Percentiles rank a stretch among this genome's conserved stretches.
phyloP scores from a whole-genome alignment of 768 basidiomycete species.

The Fomitopsis serialis region DNA sequence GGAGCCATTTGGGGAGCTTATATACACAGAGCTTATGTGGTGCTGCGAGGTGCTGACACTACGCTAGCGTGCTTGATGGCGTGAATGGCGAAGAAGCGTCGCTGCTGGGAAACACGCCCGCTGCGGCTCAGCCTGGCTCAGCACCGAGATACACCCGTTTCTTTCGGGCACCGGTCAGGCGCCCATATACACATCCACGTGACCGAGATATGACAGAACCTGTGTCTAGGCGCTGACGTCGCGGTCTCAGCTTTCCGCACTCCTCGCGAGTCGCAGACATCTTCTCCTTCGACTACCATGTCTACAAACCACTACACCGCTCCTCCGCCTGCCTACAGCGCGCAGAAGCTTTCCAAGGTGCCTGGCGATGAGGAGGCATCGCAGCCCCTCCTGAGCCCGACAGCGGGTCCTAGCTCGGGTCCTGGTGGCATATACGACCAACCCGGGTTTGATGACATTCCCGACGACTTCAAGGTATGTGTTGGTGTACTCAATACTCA shows the following conservation, averaged over 20 bases:
- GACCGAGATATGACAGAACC: not conserved
- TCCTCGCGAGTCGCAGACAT: not conserved
- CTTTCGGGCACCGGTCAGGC: no score
- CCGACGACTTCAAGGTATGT: constrained; percentile 90
- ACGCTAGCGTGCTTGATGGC: not conserved
- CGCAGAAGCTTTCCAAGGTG: constrained; percentile 10
- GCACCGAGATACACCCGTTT: not conserved
- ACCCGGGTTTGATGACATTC: constrained; percentile 66
- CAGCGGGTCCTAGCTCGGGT: constrained; percentile 37
- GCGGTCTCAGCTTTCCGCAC: not conserved
- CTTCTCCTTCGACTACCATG: constrained; percentile 14
- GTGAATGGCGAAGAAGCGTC: constrained; percentile 1
- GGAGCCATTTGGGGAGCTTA: not conserved
- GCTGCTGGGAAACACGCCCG: not conserved
- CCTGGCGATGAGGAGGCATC: constrained; percentile 15
- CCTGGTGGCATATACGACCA: constrained; percentile 66
- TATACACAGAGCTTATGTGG: not conserved
- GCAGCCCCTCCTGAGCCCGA: constrained; percentile 47
- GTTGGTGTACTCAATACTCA: not conserved
- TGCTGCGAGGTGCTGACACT: not conserved
- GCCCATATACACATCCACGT: not conserved
- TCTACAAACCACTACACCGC: constrained; percentile 20
- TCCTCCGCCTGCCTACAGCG: constrained; percentile 19
- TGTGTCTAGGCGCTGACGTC: not conserved
- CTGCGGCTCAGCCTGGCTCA: not conserved